phyloP scores from a whole-genome alignment of 2,329 filamentous ascomycete genomes.

The Aspergillus costaricaensis region DNA sequence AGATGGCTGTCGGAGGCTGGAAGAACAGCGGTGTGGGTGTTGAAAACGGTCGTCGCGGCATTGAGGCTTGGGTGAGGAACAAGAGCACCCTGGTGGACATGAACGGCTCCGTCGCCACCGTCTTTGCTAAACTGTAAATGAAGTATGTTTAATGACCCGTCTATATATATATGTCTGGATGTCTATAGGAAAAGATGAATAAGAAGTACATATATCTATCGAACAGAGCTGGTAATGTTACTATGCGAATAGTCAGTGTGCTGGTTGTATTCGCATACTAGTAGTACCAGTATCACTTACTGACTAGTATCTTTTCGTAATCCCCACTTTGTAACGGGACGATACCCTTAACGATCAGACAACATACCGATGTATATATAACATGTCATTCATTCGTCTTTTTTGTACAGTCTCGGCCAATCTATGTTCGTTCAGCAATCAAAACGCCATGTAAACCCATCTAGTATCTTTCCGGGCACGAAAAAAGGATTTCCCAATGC shows the following conservation, averaged over 20 bases:
- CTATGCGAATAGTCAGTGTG: too few relatives aligned
- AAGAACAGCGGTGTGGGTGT: conserved; percentile 86
- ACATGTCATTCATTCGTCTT: neutral
- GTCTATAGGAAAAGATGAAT: neutral
- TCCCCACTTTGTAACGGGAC: too few relatives aligned
- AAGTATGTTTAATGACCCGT: neutral
- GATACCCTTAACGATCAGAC: neutral
- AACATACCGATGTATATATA: neutral
- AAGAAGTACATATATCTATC: neutral
- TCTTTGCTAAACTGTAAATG: conserved; percentile 69
- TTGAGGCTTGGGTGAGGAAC: conserved; percentile 80
- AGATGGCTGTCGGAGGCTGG: conserved; percentile 93
- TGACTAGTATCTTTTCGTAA: too few relatives aligned
- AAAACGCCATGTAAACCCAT: conserved; percentile 12
- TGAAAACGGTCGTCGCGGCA: conserved; percentile 78
- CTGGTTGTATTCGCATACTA: too few relatives aligned
- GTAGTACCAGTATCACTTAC: too few relatives aligned
- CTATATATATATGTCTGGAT: neutral
- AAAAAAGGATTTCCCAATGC: neutral
- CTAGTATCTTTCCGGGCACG: conserved; percentile 13
- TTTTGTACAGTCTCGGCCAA: neutral
- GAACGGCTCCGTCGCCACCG: conserved; percentile 67
- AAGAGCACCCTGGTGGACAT: conserved; percentile 89
- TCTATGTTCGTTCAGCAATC: conserved; percentile 3
- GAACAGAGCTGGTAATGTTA: too few relatives aligned